phyloP scores from a whole-genome alignment of 768 basidiomycete species.

The Bullera alba region DNA sequence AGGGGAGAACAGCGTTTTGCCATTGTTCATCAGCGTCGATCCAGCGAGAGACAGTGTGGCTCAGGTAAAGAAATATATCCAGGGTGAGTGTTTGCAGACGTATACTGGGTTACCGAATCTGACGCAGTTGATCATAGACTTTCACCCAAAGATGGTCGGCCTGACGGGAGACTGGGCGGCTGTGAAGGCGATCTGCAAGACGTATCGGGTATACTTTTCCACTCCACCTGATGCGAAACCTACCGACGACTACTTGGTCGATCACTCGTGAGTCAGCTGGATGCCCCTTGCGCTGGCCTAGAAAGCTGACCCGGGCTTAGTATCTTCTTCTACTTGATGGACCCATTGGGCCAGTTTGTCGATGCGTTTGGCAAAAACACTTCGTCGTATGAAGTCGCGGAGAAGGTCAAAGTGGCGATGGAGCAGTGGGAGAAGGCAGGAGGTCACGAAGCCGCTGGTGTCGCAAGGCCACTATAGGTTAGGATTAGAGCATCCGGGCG shows the following conservation, averaged over 20 bases:
- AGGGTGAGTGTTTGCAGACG: slow-evolving; percentile 40
- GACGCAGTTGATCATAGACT: slow-evolving; percentile 46
- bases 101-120: not conserved
- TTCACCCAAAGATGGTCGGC: slow-evolving; percentile 83
- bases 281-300: not conserved
- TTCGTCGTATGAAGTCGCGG: slow-evolving; percentile 58
- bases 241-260: slow-evolving; percentile 88
- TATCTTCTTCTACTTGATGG: slow-evolving; percentile 98
- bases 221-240: slow-evolving; percentile 72
- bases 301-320: slow-evolving; percentile 51
- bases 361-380: slow-evolving; percentile 90
- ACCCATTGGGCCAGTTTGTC: slow-evolving; percentile 85
- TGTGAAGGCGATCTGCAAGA: slow-evolving; percentile 82
- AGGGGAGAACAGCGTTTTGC: slow-evolving; percentile 53
- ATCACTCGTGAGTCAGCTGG: slow-evolving; percentile 53
- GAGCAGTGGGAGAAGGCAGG: slow-evolving; percentile 46
- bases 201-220: slow-evolving; percentile 97
- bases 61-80: slow-evolving; percentile 49
- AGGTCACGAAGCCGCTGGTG: slow-evolving; percentile 29
- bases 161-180: slow-evolving; percentile 77
- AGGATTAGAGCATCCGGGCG: not conserved
- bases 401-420: slow-evolving; percentile 47
- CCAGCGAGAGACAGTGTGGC: slow-evolving; percentile 75
- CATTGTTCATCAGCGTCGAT: slow-evolving; percentile 93
- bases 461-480: not conserved